Evolutionary conservation across 768 basidiomycete genomes (phyloP).

Genomic region (Termitomyces sp.): DNA sequence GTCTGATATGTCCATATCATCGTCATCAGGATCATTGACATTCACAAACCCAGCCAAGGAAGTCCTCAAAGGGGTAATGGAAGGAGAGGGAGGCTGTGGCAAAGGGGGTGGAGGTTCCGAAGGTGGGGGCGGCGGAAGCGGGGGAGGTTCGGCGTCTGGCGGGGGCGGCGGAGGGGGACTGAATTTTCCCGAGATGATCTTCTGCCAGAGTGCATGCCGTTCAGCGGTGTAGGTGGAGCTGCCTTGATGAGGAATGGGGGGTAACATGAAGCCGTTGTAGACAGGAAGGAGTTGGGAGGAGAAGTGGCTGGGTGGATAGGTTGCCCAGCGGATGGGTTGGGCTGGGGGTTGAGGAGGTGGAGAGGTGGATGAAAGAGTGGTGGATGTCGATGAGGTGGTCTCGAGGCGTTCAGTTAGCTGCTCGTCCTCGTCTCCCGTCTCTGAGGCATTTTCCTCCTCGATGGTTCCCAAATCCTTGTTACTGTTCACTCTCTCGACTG

Average conservation of each 20-base stretch:
- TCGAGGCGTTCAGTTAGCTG: background rate
- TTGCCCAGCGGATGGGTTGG: constrained; percentile 51
- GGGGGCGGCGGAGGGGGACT: constrained; percentile 16
- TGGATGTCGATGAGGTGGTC: background rate
- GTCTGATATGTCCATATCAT: constrained; percentile 34
- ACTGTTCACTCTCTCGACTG: constrained; percentile 33
- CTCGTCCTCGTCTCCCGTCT: background rate
- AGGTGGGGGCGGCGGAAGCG: constrained; percentile 19
- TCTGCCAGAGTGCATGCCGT: constrained; percentile 37
- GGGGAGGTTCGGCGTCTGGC: constrained; percentile 8
- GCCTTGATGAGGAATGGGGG: constrained; percentile 23
- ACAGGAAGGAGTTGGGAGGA: constrained; percentile 51
- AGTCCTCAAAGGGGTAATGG: background rate
- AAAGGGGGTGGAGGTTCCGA: constrained; percentile 7
- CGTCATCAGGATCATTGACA: constrained; percentile 1
- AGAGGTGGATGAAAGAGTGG: background rate
- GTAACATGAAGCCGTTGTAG: constrained; percentile 41
- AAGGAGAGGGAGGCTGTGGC: constrained; percentile 21
- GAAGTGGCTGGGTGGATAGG: constrained; percentile 58
- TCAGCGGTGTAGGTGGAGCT: constrained; percentile 32
- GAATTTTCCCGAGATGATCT: constrained; percentile 22
- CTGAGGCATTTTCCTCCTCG: background rate
- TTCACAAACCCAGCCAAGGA: too few species aligned
- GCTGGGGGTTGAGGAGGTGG: background rate
- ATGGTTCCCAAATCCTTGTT: constrained; percentile 7